Percentiles rank a stretch among this genome's conserved stretches.
Conservation (phyloP, 2,329 filamentous ascomycete species). For the Zarea fungicola region DNA sequence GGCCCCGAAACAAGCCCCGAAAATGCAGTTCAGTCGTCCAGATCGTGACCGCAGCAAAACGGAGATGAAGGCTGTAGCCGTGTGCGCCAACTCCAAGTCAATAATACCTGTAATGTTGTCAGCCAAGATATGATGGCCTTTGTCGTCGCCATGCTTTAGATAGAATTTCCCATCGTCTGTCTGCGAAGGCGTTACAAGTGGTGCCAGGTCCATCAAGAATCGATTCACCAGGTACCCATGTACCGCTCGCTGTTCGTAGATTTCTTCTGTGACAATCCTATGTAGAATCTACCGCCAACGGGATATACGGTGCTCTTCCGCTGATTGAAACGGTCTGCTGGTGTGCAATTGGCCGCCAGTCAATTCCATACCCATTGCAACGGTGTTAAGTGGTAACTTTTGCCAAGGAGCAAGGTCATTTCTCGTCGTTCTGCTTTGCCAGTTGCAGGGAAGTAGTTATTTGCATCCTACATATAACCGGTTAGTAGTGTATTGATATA, state of each 20-base stretch:
- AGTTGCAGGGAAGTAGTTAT: slow-evolving; percentile 28
- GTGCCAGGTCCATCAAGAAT: slow-evolving; percentile 35
- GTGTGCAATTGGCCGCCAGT: slow-evolving; percentile 22
- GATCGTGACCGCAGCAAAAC: slow-evolving; percentile 39
- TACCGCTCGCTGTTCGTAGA: slow-evolving; percentile 28
- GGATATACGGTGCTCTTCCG: slow-evolving; percentile 29
- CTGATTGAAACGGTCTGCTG: slow-evolving; percentile 29
- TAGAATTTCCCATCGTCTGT: slow-evolving; percentile 31
- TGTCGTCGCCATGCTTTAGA: slow-evolving; percentile 38
- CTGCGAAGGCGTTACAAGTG: slow-evolving; percentile 18
- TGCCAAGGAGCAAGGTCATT: no score
- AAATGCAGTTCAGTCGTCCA: slow-evolving; percentile 38
- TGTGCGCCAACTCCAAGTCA: slow-evolving; percentile 8
- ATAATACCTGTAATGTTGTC: slow-evolving; percentile 4
- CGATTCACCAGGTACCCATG: slow-evolving; percentile 37
- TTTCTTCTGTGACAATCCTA: slow-evolving; percentile 31
- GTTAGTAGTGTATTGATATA: background rate
- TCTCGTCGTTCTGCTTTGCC: no score
- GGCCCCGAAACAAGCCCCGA: slow-evolving; percentile 34
- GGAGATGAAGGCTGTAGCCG: slow-evolving; percentile 31
- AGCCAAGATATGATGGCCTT: slow-evolving; percentile 2
- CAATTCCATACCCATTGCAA: slow-evolving; percentile 33
- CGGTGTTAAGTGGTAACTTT: no score
- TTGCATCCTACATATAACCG: slow-evolving; percentile 27
- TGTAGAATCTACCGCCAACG: slow-evolving; percentile 31